Evolutionary conservation across 2,329 filamentous ascomycete genomes (phyloP), one percentile per base, ranked within the genome.

Genomic region (Rasamsonia emersonii): DNA sequence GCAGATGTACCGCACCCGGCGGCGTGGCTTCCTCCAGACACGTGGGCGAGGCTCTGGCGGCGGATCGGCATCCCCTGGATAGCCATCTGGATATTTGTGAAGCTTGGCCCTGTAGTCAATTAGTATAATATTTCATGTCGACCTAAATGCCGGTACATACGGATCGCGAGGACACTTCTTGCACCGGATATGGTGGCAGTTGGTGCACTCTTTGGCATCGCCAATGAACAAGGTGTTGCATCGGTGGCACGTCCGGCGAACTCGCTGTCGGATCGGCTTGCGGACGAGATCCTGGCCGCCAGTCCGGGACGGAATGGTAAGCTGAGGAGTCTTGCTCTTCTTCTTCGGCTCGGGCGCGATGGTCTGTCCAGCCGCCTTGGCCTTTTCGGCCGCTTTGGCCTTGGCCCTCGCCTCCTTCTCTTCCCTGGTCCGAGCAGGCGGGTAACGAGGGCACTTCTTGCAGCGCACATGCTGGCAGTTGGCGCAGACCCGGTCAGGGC

Each of bases 401-500:
- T 75, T 61, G 17, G 43, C 49, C 36, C 61, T 73, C 38, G 43
- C 50, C 38, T 61, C 73, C 38, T 75, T 72, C 42, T 73, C 69
- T 40, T 72, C 67, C 43, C 71, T 71, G 50, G 77, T 70, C 44
- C 73, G 76, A 62, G 78, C 77, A 32, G 73, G 66, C 19, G 86
- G 86, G 47, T 81, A 75, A 34, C 84, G 77, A 17, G 77, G 74
- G 56, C 88, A 95, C 50, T 82, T 77, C 51, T 75, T 81, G 72
- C 88, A 95, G 44, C 84, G 76, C 28, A 68, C 67, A 61, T 95
- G 88, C 45, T 82, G 71, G 64, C 88, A 95, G 44, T 74, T 75
- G 42, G 70, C 59, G 59, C 88, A 94, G 38, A 80, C 68, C 61
- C 80, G 86, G 47, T 79, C 74, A 13, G 72, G 59, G 35, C 81